Conservation (phyloP, 441 rosid species). For the Syzygium syzygioides region DNA sequence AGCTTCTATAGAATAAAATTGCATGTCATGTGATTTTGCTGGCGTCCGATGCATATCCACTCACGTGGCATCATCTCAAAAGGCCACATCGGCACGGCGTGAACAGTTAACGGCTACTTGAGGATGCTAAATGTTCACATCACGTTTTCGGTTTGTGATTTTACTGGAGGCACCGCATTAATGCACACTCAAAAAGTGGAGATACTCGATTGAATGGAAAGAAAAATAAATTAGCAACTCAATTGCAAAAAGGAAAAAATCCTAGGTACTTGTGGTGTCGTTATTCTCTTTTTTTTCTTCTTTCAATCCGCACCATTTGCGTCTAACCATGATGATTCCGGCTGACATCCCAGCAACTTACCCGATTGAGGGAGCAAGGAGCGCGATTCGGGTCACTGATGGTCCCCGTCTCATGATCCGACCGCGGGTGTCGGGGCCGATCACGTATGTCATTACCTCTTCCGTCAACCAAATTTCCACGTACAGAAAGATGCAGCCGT, state of each 20-base stretch:
- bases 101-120: neutral
- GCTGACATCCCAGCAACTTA: neutral
- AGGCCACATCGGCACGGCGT: neutral
- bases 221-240: too few relatives aligned
- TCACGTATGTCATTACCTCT: neutral
- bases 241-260: neutral
- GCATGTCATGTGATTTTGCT: neutral
- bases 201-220: neutral
- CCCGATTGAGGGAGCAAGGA: neutral
- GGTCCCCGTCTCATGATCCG: neutral
- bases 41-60: neutral
- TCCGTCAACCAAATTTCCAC: neutral
- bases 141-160: neutral
- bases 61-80: rapidly evolving
- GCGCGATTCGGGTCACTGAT: neutral
- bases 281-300: neutral
- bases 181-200: neutral
- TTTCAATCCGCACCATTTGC: neutral
- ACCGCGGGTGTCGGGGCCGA: neutral
- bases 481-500: too few relatives aligned
- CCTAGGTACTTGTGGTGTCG: neutral
- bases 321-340: neutral
- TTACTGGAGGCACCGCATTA: neutral
- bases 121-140: neutral
- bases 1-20: neutral